phyloP scores from a whole-genome alignment of 306 rosid genomes.

The Prunus salicina region DNA sequence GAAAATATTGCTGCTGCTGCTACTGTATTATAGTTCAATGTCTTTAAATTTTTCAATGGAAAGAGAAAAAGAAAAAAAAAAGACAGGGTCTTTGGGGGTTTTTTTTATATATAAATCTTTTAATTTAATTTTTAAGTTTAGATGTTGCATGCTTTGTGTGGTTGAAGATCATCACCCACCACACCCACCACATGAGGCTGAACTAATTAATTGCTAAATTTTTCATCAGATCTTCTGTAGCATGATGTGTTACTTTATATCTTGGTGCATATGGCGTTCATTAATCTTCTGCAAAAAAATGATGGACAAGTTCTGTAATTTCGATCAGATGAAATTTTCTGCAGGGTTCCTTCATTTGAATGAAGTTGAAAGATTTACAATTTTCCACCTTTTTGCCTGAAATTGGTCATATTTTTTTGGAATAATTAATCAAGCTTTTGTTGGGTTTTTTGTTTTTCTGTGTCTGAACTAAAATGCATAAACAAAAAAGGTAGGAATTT shows the following conservation, averaged over 20 bases:
- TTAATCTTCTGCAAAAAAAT: background rate
- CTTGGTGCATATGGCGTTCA: no score
- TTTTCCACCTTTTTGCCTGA: background rate
- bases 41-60: slow-evolving; percentile 16
- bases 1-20: slow-evolving; percentile 14
- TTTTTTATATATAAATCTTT: background rate
- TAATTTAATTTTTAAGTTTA: slow-evolving; percentile 15
- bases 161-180: slow-evolving; percentile 18
- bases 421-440: slow-evolving; percentile 1
- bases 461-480: background rate
- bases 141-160: slow-evolving; percentile 42
- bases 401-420: background rate
- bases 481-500: background rate
- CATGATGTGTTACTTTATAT: slow-evolving; percentile 12
- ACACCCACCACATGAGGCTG: background rate
- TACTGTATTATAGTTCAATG: slow-evolving; percentile 36
- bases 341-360: background rate
- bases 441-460: background rate
- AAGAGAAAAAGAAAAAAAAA: background rate
- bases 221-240: slow-evolving; percentile 11
- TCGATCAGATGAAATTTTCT: no score
- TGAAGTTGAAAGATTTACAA: background rate
- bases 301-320: background rate
- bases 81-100: slow-evolving; percentile 18
- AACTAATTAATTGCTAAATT: slow-evolving; percentile 18